Conservation (phyloP, 2,329 filamentous ascomycete species). For the Ilyonectria destructans region DNA sequence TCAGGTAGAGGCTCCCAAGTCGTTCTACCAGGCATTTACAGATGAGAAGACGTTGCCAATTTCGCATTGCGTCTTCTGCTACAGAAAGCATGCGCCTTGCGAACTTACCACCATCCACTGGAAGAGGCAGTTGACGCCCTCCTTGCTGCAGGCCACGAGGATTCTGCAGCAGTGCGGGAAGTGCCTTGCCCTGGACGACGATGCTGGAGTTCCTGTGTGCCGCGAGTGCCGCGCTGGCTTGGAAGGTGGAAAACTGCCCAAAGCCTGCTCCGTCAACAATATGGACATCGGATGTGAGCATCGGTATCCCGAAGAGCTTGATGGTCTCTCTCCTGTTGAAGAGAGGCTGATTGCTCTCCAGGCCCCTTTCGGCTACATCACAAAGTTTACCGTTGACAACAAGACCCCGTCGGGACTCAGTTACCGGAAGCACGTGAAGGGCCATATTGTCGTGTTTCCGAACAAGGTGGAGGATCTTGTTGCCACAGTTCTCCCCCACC, state of each 20-base stretch:
- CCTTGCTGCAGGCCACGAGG: no score
- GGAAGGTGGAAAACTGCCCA: slow-evolving; percentile 22
- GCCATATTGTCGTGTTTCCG: slow-evolving; percentile 24
- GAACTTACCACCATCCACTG: no score
- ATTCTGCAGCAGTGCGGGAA: no score
- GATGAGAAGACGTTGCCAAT: no score
- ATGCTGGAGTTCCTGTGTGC: slow-evolving; percentile 4
- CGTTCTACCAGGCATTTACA: no score
- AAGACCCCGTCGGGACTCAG: slow-evolving; percentile 7
- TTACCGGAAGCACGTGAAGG: slow-evolving; percentile 28
- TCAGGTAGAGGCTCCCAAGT: no score
- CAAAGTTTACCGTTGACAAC: slow-evolving; percentile 27
- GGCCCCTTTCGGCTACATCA: slow-evolving; percentile 26
- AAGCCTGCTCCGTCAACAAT: background rate
- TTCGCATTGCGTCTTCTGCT: no score
- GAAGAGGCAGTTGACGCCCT: no score
- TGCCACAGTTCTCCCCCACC: slow-evolving; percentile 12
- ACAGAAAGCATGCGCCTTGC: no score
- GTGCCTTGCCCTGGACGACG: no score
- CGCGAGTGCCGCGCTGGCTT: slow-evolving; percentile 12
- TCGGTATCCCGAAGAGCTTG: background rate
- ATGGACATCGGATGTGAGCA: slow-evolving; percentile 10
- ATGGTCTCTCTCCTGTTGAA: slow-evolving; percentile 30
- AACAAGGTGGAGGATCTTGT: slow-evolving; percentile 28
- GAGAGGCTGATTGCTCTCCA: slow-evolving; percentile 20